phyloP scores from a whole-genome alignment of 2,329 filamentous ascomycete genomes.

The Penicillium sp. region DNA sequence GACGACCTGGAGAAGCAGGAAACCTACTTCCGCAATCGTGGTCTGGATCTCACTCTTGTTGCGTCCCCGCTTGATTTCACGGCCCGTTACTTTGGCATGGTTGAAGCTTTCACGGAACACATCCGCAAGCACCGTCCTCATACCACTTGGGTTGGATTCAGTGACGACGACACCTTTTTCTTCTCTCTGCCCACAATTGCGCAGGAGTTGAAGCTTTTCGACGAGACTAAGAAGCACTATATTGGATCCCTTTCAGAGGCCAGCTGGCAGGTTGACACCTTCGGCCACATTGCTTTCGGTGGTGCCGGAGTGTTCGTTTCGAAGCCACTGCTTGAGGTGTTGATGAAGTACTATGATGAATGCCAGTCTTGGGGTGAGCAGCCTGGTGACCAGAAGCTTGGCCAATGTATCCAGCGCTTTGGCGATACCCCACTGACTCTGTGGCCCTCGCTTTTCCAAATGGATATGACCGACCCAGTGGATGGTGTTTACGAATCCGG shows the following conservation, averaged over 20 bases:
- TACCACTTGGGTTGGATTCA: conserved; percentile 41
- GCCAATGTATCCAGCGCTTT: conserved; percentile 40
- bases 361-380: conserved; percentile 42
- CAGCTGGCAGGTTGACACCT: conserved; percentile 41
- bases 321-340: conserved; percentile 35
- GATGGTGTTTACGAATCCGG: conserved; percentile 43
- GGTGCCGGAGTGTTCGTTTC: conserved; percentile 44
- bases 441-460: conserved; percentile 42
- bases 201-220: conserved; percentile 37
- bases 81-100: conserved; percentile 41
- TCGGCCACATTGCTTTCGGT: conserved; percentile 42
- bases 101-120: conserved; percentile 37
- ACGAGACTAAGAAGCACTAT: conserved; percentile 39
- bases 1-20: conserved; percentile 38
- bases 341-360: conserved; percentile 38
- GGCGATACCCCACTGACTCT: conserved; percentile 37
- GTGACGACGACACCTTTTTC: conserved; percentile 44
- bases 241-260: conserved; percentile 42
- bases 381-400: conserved; percentile 42
- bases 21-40: conserved; percentile 39
- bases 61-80: conserved; percentile 40
- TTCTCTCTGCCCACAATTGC: conserved; percentile 37
- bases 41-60: conserved; percentile 38
- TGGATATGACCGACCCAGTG: conserved; percentile 41
- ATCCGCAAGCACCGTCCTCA: conserved; percentile 37